phyloP scores from a whole-genome alignment of 805 yeast species.

The Candida methanosorbosa region DNA sequence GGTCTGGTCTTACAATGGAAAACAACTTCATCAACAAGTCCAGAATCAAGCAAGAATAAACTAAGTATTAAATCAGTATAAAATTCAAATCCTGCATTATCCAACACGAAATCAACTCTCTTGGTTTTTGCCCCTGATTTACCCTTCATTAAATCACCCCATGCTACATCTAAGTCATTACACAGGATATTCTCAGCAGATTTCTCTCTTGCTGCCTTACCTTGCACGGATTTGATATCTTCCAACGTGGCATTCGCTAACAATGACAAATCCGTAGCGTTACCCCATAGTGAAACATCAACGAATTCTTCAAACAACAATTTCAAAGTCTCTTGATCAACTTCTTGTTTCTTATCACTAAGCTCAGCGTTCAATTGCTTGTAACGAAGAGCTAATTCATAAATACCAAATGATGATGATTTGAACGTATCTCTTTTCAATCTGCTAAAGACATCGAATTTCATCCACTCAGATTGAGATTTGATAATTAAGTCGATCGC shows the following conservation, averaged over 20 bases:
- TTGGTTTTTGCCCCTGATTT: constrained; percentile 22
- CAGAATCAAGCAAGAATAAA: constrained; percentile 60
- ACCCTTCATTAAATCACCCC: constrained; percentile 35
- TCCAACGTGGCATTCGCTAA: constrained; percentile 84
- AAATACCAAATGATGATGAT: constrained; percentile 68
- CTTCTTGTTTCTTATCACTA: constrained; percentile 5
- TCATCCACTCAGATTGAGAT: constrained; percentile 32
- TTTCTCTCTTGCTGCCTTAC: constrained; percentile 75
- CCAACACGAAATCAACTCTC: constrained; percentile 77
- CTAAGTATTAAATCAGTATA: constrained; percentile 73
- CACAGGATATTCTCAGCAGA: constrained; percentile 71
- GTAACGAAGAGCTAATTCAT: constrained; percentile 68
- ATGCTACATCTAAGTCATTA: constrained; percentile 67
- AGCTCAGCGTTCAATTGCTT: constrained; percentile 29
- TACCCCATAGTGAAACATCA: constrained; percentile 94
- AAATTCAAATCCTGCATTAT: constrained; percentile 92
- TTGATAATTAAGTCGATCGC: constrained; percentile 39
- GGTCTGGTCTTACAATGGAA: constrained; percentile 88
- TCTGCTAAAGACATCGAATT: constrained; percentile 65
- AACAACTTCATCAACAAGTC: constrained; percentile 53
- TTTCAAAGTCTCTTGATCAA: constrained; percentile 34
- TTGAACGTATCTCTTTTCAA: constrained; percentile 69
- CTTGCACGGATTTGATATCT: constrained; percentile 86
- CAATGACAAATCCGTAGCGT: constrained; percentile 90
- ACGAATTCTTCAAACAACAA: constrained; percentile 72